Percentiles rank a stretch among this genome's conserved stretches.
phyloP scores from a whole-genome alignment of 208 protist species.

The Acanthamoeba castellanii region DNA sequence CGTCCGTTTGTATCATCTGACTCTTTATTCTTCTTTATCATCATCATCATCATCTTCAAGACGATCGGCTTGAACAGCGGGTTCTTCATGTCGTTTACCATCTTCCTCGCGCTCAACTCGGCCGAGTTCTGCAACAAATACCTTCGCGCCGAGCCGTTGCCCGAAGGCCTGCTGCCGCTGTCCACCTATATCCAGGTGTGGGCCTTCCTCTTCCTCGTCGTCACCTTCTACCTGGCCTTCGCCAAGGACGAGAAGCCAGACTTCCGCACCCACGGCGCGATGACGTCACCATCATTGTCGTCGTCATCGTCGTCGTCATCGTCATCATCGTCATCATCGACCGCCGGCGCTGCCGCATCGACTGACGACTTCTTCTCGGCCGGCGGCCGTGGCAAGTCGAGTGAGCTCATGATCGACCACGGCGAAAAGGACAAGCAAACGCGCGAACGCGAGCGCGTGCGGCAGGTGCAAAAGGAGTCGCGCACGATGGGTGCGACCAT shows the following conservation, averaged over 20 bases:
- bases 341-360: neutral
- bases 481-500: neutral
- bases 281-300: too few species aligned
- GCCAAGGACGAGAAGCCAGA: slow-evolving; percentile 69
- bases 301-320: too few species aligned
- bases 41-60: neutral
- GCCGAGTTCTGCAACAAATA: slow-evolving; percentile 80
- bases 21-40: neutral
- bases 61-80: slow-evolving; percentile 83
- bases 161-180: slow-evolving; percentile 48
- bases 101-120: slow-evolving; percentile 85
- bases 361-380: neutral
- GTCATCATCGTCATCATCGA: too few species aligned
- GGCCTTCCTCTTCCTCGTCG: slow-evolving; percentile 70
- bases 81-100: slow-evolving; percentile 84
- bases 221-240: slow-evolving; percentile 75
- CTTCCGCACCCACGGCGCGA: neutral
- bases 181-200: slow-evolving; percentile 59
- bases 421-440: slow-evolving; percentile 17
- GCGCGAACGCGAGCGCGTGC: slow-evolving; percentile 9
- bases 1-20: neutral
- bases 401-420: neutral
- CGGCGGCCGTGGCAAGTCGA: neutral
- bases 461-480: neutral
- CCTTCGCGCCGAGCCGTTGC: slow-evolving; percentile 44